These are phyloP conservation scores for Gossypium lobatum DNA, from an alignment of 441 rosid genomes.

Conservation along the genomic window DNA sequence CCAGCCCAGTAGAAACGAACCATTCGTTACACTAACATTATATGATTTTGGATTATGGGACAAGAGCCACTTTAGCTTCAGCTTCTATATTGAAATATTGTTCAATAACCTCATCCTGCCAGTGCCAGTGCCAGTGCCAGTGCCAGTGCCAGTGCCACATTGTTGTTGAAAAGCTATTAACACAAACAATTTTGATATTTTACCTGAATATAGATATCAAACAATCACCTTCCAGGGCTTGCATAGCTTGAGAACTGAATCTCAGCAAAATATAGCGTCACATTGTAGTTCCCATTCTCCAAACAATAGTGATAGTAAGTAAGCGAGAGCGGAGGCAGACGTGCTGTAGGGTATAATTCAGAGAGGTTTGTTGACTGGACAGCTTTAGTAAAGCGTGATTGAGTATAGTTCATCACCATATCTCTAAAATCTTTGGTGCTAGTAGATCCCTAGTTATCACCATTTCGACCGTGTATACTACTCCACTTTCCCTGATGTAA, in stretches of 20 bases:
- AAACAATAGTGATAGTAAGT: conserved; percentile 63
- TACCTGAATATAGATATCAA: conserved; percentile 67
- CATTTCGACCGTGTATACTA: not conserved
- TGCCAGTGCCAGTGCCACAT: not conserved
- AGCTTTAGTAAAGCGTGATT: not conserved
- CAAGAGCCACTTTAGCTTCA: conserved; percentile 23
- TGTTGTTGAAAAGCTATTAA: not conserved
- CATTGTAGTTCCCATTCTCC: conserved; percentile 39
- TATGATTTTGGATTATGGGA: conserved; percentile 8
- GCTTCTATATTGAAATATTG: conserved; percentile 29
- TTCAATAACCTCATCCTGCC: conserved; percentile 21
- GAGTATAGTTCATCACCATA: conserved; percentile 15
- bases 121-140: too few species aligned
- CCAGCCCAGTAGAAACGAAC: conserved; percentile 34
- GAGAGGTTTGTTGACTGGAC: conserved; percentile 22
- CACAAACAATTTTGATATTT: conserved; percentile 1
- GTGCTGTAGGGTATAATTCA: conserved; percentile 42
- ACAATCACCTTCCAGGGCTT: conserved; percentile 53
- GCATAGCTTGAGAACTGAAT: conserved; percentile 40
- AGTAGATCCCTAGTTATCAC: conserved; percentile 34
- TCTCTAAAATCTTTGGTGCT: conserved; percentile 35
- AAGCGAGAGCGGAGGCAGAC: conserved; percentile 50
- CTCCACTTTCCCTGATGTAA: too few species aligned
- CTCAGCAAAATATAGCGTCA: conserved; percentile 55
- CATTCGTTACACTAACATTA: conserved; percentile 18